Percentiles rank a stretch among this genome's conserved stretches.
phyloP scores from a whole-genome alignment of 2,329 filamentous ascomycete genomes.

The Uncinocarpus reesii region DNA sequence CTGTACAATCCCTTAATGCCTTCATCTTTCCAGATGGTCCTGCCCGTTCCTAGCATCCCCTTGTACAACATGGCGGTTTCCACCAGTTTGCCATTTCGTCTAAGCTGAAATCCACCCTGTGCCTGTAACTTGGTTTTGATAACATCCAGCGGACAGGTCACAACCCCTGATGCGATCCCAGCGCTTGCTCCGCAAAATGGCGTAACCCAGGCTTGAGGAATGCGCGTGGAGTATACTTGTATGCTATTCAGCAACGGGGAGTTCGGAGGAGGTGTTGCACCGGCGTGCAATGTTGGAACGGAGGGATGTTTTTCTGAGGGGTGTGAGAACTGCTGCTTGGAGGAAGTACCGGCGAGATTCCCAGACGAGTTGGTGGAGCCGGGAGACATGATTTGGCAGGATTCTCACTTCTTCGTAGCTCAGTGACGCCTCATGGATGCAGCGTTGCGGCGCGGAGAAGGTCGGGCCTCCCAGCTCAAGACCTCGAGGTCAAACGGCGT shows the following conservation, averaged over 20 bases:
- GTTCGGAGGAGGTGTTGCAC: conserved; percentile 23
- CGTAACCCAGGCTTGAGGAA: conserved; percentile 56
- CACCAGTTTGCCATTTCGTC: conserved; percentile 31
- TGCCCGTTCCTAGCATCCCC: conserved; percentile 76
- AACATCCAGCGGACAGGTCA: conserved; percentile 94
- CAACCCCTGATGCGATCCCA: conserved; percentile 83
- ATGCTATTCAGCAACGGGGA: conserved; percentile 28
- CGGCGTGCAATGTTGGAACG: conserved; percentile 21
- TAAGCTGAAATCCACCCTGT: conserved; percentile 66
- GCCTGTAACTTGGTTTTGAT: conserved; percentile 98
- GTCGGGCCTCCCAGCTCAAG: conserved; percentile 6
- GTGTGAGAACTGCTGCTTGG: conserved; percentile 19
- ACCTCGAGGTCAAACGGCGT: background rate
- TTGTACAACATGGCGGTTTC: conserved; percentile 58
- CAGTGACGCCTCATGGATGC: conserved; percentile 35
- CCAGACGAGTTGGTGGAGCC: conserved; percentile 33
- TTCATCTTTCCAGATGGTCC: conserved; percentile 76
- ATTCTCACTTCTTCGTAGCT: conserved; percentile 31
- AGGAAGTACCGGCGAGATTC: conserved; percentile 25
- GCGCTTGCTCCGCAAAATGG: conserved; percentile 78
- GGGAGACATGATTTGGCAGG: conserved; percentile 37
- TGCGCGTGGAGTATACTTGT: conserved; percentile 35
- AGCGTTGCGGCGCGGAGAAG: conserved; percentile 25
- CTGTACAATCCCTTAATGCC: conserved; percentile 85
- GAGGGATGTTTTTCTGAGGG: conserved; percentile 16